Base-by-base conservation (phyloP, 495 filamentous ascomycete genomes). In the Articulospora tetracladia region DNA sequence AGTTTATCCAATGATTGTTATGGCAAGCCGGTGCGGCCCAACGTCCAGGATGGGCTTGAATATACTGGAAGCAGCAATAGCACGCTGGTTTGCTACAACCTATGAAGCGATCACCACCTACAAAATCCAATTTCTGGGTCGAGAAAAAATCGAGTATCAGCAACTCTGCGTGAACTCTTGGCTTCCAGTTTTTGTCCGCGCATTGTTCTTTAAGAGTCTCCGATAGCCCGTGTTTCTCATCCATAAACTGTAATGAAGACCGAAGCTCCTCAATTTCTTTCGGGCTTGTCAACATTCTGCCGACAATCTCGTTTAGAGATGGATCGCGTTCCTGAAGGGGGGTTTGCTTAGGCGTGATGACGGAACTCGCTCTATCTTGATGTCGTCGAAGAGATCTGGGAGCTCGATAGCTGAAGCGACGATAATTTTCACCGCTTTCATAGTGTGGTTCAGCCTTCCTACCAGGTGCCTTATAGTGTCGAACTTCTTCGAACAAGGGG, bases 41-140 rank as follows among this genome's bases (percentile, higher is more conserved):
- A 6, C 46, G 17, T 17, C 52, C 52, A 4, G 59, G 59, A 20
- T 71, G 67, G 30, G 59, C 28, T 19, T 47, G 52, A 4, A 58
- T 63, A 50, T 58, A 63, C 19, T 53, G 55, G 23, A 44, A 55
- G 36, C 60, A 63, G 11, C 47, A 54, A 47, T 63, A 63, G 47
- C 60, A 63, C 22, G 60, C 55, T 7, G 55, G 46, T 23, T 63
- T 63, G 19, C 55, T 58, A 7, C 41, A 44, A 12, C 36, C 55
- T 27, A 63, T 59, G 24, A 47, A 55, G 32, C 23, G 22, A 34
- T 63, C 55, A 23, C 20, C 41, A 11, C 44, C 55, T 17, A 55
- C 54, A 17, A 63, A 63, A 10, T 58, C 26, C 7, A 56, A 11
- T 0, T 52, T 4, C 10, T 36, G 17, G 13, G 3, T 55, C 53